Base-by-base conservation (phyloP, 192 early-diverging fungal genomes). In the Backusella tuberculispora region DNA sequence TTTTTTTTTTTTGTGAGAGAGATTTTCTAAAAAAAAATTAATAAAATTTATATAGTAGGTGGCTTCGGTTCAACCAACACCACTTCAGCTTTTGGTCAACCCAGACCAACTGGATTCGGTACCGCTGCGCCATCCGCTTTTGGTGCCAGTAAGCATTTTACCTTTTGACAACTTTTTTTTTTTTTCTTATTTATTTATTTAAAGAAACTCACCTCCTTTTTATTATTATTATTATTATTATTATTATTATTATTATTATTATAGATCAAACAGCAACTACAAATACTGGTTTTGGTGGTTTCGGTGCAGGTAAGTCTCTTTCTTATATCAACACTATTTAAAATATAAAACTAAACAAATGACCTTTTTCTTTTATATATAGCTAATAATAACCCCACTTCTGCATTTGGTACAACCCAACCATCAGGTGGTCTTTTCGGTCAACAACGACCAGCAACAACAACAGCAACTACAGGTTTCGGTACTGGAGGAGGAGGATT, bases 351-450 rank as follows among this genome's bases (percentile, higher is more conserved):
- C 5, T 43, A 43, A 56, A 26, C 64, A 9, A 9, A 44, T 24
- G 4, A 24, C 8, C 6, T 10, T 17, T 65, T 21, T 15, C 29
- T 72, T 0, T 44, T 56, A 19, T 64, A 46, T 72, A 38, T 56
- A 74, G 67, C 69, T 37, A 14, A 69, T 38, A 29, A 53, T 15
- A 66, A 71, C 17, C 15, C 69, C 6, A 43, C 73, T 40, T 74
- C 84, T 48, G 83, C 86, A 17, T 88, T 88, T 75, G 87, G 85
- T 44, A 76, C 82, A 29, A 63, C 83, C n/a, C 85, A 47, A 43
- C 44, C 26, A 60, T 76, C 73, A 38, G 47, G 64, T 44, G 80
- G 80, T 19, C 42, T 81, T 6, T 81, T 81, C 24, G 80, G 80
- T 24, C 63, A 70, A 19, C 21, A 24, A 2, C 43, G 24, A 69